phyloP scores from a whole-genome alignment of 768 basidiomycete species.

The Boletellus ananas region DNA sequence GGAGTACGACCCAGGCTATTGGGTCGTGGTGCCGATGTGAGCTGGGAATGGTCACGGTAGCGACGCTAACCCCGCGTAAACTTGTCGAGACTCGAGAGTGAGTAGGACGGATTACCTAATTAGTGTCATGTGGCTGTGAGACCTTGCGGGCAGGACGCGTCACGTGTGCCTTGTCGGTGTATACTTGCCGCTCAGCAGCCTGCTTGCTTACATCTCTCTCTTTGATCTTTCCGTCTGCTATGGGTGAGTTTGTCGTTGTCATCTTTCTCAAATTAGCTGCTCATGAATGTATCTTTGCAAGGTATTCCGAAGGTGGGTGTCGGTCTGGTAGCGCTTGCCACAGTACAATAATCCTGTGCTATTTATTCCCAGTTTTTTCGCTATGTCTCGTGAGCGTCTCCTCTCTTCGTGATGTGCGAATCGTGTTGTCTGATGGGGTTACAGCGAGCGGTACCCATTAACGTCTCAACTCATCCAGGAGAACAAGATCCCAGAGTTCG shows the following conservation, averaged over 20 bases:
- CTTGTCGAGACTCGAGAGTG: too few species aligned
- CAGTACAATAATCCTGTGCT: constrained; percentile 4
- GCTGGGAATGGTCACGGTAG: too few species aligned
- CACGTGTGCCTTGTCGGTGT: too few species aligned
- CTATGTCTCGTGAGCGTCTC: constrained; percentile 76
- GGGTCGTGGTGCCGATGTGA: too few species aligned
- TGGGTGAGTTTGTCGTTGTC: constrained; percentile 18
- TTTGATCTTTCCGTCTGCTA: constrained; percentile 8
- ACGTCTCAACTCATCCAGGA: constrained; percentile 97
- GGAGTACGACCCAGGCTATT: too few species aligned
- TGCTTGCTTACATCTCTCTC: constrained; percentile 6
- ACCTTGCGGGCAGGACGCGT: background rate
- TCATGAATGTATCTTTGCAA: constrained; percentile 19
- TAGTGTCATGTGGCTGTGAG: background rate
- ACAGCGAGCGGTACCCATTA: constrained; percentile 93
- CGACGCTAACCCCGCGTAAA: too few species aligned
- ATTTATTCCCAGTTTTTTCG: constrained; percentile 74
- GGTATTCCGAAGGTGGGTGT: constrained; percentile 63
- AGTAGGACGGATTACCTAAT: background rate
- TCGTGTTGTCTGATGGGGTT: constrained; percentile 10
- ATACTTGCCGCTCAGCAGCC: background rate
- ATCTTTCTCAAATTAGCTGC: background rate
- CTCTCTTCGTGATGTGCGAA: background rate
- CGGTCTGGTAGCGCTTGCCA: background rate
- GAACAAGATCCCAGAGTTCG: constrained; percentile 99